These are phyloP conservation scores for Thraustochytrium striatum DNA, from an alignment of 352 stramenopile genomes.

Conservation along the genomic window DNA sequence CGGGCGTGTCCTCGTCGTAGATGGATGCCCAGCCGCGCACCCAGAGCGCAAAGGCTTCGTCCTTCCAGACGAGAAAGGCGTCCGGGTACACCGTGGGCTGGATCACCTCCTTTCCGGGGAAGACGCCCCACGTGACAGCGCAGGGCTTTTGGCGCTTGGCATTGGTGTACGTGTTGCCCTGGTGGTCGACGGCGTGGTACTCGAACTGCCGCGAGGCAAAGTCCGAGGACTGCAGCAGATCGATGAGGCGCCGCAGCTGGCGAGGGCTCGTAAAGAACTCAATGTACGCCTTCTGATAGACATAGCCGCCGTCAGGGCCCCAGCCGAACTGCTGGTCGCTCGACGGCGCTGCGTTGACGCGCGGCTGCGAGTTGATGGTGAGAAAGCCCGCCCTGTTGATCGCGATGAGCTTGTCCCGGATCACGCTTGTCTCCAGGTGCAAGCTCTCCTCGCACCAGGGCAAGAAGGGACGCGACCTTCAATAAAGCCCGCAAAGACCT, in stretches of 20 bases:
- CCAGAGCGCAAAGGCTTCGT: conserved; percentile 96
- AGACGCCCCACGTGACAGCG: conserved; percentile 94
- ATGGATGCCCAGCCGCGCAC: conserved; percentile 88
- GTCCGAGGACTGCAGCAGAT: conserved; percentile 51
- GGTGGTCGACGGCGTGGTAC: conserved; percentile 81
- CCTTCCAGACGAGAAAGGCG: conserved; percentile 85
- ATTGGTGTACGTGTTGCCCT: conserved; percentile 83
- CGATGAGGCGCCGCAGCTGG: conserved; percentile 81
- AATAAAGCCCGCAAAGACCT: conserved; percentile 93
- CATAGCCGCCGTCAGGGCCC: conserved; percentile 85
- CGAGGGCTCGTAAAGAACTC: conserved; percentile 95
- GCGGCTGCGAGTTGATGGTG: conserved; percentile 91
- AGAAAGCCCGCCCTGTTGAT: conserved; percentile 74
- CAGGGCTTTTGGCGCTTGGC: conserved; percentile 59
- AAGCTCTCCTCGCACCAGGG: conserved; percentile 94
- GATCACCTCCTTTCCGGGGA: conserved; percentile 89
- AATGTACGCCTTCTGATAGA: conserved; percentile 99
- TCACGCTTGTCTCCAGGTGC: conserved; percentile 84
- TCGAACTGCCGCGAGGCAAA: conserved; percentile 59
- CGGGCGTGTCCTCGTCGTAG: conserved; percentile 82
- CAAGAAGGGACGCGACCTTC: conserved; percentile 88
- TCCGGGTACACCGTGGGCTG: conserved; percentile 95
- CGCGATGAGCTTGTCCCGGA: conserved; percentile 64
- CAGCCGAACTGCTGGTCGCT: conserved; percentile 89
- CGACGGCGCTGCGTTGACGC: conserved; percentile 80